Evolutionary conservation across 2,329 filamentous ascomycete genomes (phyloP).

Genomic region (Aquanectria penicillioides): DNA sequence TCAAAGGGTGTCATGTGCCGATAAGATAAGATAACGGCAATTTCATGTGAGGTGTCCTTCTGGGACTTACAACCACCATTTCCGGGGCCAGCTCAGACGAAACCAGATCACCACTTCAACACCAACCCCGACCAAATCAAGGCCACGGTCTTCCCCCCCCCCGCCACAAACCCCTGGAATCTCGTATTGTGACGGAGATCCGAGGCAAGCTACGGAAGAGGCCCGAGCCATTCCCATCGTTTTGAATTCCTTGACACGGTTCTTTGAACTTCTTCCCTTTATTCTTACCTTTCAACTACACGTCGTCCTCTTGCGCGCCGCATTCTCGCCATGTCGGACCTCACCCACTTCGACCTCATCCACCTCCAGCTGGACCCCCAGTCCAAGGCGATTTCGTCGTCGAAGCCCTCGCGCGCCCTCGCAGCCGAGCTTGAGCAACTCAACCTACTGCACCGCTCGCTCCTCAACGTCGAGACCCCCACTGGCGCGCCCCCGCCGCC

Average conservation of each 20-base stretch:
- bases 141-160: background rate
- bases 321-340: conserved; percentile 65
- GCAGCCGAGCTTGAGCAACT: conserved; percentile 75
- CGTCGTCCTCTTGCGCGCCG: background rate
- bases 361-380: conserved; percentile 84
- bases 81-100: background rate
- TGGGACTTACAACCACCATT: conserved; percentile 16
- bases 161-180: too few species aligned
- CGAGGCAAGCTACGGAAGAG: too few species aligned
- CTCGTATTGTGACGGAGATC: too few species aligned
- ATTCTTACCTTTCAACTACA: background rate
- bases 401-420: conserved; percentile 60
- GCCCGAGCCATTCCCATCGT: too few species aligned
- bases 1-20: conserved; percentile 46
- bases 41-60: conserved; percentile 47
- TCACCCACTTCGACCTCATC: conserved; percentile 82
- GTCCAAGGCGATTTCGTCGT: conserved; percentile 75
- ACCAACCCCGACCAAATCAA: background rate
- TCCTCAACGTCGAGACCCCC: conserved; percentile 67
- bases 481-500: conserved; percentile 82
- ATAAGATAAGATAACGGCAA: conserved; percentile 48
- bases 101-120: conserved; percentile 17
- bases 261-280: too few species aligned
- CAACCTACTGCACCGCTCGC: conserved; percentile 80
- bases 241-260: too few species aligned